Base-by-base conservation (phyloP, 129 eudicot genomes). In the Saposhnikovia divaricata region DNA sequence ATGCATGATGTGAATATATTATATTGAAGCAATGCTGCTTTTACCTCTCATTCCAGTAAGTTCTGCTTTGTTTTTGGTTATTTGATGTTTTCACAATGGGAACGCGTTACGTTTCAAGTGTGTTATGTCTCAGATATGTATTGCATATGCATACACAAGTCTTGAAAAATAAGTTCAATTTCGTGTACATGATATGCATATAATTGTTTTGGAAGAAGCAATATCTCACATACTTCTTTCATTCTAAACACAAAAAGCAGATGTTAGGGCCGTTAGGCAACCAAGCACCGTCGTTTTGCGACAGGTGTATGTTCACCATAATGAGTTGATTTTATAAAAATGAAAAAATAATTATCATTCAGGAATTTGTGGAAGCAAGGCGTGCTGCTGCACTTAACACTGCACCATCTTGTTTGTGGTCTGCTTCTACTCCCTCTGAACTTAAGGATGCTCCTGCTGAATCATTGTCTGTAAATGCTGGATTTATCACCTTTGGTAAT, bases 301-400 rank as follows among this genome's bases (percentile, higher is more conserved):
- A 39, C 46, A 38, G 21, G 4, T 38, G 0, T 70, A 4, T 34
- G 21, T 39, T 34, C 4, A 19, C 74, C 46, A 16, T 38, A 38
- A 16, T 34, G 13, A 45, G 5, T 43, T 45, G 57, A n/a, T 74
- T 74, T 23, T 74, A 45, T 27, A 74, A n/a, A 25, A 9, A 46
- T 74, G 9, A 6, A 74, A 3, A 13, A 74, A 46, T 74, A 34
- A 71, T 51, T 21, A 40, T 74, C 53, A 51, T 82, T 80, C 83
- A 95, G 98, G 97, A 95, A 83, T 95, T 95, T 77, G 93, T 95
- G 73, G 98, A 95, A 80, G 98, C 97, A 83, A 89, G 97, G 77
- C 89, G 94, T 75, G 80, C 87, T 46, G 83, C 96, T 79, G 97
- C 88, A 75, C 97, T 95, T 81, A 84, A 78, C 86, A 89, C 82